Evolutionary conservation across 257 asterid genomes (phyloP).

Genomic region (Solanum microdontum): DNA sequence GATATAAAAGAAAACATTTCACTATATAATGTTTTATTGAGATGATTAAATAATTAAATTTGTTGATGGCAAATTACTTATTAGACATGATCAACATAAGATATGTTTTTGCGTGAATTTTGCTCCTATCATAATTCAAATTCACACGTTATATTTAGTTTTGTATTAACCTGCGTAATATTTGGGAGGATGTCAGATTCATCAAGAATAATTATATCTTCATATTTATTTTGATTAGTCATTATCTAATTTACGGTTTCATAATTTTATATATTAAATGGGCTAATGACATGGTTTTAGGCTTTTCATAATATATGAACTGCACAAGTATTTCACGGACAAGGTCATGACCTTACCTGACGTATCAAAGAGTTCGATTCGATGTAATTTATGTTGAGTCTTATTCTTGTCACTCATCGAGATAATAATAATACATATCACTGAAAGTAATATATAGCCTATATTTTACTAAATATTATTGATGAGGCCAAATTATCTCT

Average conservation of each 20-base stretch:
- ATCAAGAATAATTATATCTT: too few species aligned
- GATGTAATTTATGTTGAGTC: fast-evolving
- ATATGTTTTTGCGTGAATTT: too few species aligned
- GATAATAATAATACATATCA: neutral
- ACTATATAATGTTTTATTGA: neutral
- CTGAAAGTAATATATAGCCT: too few species aligned
- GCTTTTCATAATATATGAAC: neutral
- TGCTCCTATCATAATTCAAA: too few species aligned
- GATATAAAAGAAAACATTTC: too few species aligned
- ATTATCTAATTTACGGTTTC: fast-evolving
- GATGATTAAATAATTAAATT: neutral
- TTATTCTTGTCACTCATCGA: fast-evolving
- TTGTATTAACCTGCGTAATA: fast-evolving
- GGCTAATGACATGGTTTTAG: neutral
- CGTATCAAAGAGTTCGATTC: fast-evolving
- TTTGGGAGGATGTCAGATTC: too few species aligned
- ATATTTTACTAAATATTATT: too few species aligned
- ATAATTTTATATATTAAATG: neutral
- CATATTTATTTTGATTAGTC: fast-evolving
- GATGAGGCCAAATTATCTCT: neutral
- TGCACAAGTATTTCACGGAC: fast-evolving
- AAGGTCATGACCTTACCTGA: neutral
- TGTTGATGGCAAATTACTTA: neutral
- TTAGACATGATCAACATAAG: neutral
- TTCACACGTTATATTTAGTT: too few species aligned